These are phyloP conservation scores for Cryphonectria nitschkei DNA, from an alignment of 2,329 filamentous ascomycete genomes.

Conservation along the genomic window DNA sequence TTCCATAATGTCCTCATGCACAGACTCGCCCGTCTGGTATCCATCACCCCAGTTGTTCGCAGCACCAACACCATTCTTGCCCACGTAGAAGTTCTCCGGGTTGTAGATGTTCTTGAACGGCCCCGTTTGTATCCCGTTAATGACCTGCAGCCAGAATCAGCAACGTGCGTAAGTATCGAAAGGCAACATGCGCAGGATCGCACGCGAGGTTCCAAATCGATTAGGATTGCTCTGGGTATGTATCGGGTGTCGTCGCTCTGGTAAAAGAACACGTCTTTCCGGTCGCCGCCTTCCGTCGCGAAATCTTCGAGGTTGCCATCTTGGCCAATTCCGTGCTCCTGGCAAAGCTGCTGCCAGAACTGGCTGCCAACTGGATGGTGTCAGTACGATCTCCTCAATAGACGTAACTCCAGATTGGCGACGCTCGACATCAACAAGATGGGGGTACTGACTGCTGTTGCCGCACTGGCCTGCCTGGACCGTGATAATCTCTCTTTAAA, in stretches of 20 bases:
- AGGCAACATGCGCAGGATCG: slow-evolving; percentile 29
- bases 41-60: slow-evolving; percentile 99
- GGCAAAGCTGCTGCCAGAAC: slow-evolving; percentile 98
- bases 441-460: slow-evolving; percentile 83
- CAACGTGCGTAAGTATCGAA: neutral
- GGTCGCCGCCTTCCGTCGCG: slow-evolving; percentile 94
- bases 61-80: slow-evolving; percentile 89
- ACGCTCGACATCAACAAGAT: slow-evolving; percentile 19
- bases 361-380: slow-evolving; percentile 78
- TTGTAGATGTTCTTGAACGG: slow-evolving; percentile 99
- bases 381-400: slow-evolving; percentile 37
- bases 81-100: slow-evolving; percentile 97
- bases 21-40: slow-evolving; percentile 87
- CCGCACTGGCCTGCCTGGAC: slow-evolving; percentile 99
- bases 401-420: slow-evolving; percentile 31
- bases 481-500: slow-evolving; percentile 91
- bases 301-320: slow-evolving; percentile 98
- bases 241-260: slow-evolving; percentile 99
- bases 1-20: slow-evolving; percentile 97
- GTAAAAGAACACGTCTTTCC: slow-evolving; percentile 99
- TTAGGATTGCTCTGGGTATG: slow-evolving; percentile 92
- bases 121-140: slow-evolving; percentile 89
- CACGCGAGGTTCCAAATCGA: slow-evolving; percentile 92
- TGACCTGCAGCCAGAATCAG: slow-evolving; percentile 57
- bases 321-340: slow-evolving; percentile 96